phyloP scores from a whole-genome alignment of 2,329 filamentous ascomycete genomes.

The Aspergillus ibericus region DNA sequence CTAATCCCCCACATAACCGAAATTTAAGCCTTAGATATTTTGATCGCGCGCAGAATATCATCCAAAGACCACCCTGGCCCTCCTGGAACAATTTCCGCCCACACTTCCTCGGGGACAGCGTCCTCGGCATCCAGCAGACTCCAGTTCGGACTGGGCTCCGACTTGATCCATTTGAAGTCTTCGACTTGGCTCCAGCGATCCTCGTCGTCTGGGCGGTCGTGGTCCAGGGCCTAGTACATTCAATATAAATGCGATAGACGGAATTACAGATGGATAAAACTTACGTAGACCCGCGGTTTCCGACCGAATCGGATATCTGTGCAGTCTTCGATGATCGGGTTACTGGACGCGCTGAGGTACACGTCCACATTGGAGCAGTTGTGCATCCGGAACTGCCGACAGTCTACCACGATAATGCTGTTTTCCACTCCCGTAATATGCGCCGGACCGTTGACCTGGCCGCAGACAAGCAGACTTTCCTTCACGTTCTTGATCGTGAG shows the following conservation, averaged over 20 bases:
- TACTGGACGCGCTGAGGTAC: constrained; percentile 77
- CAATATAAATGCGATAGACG: background rate
- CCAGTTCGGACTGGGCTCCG: constrained; percentile 87
- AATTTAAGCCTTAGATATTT: constrained; percentile 16
- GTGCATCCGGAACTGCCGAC: constrained; percentile 91
- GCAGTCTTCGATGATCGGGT: constrained; percentile 94
- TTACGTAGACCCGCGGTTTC: constrained; percentile 68
- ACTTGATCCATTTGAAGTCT: constrained; percentile 96
- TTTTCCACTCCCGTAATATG: constrained; percentile 76
- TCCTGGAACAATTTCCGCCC: constrained; percentile 68
- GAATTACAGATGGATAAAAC: constrained; percentile 32
- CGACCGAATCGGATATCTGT: constrained; percentile 74
- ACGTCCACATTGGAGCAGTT: constrained; percentile 78
- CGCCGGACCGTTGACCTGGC: constrained; percentile 73
- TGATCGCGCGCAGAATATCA: constrained; percentile 58
- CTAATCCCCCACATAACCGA: background rate
- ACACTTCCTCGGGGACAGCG: constrained; percentile 62
- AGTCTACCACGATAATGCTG: constrained; percentile 74
- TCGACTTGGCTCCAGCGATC: constrained; percentile 90
- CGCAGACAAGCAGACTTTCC: constrained; percentile 72
- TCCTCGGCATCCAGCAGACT: constrained; percentile 62
- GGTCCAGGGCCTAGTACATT: constrained; percentile 29
- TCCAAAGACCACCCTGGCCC: constrained; percentile 62
- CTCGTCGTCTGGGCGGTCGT: constrained; percentile 32
- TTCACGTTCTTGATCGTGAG: constrained; percentile 68